Percentiles rank a stretch among this genome's conserved stretches.
phyloP scores from a whole-genome alignment of 176 grass and related monocot species.

The maize (Zea mays) region DNA sequence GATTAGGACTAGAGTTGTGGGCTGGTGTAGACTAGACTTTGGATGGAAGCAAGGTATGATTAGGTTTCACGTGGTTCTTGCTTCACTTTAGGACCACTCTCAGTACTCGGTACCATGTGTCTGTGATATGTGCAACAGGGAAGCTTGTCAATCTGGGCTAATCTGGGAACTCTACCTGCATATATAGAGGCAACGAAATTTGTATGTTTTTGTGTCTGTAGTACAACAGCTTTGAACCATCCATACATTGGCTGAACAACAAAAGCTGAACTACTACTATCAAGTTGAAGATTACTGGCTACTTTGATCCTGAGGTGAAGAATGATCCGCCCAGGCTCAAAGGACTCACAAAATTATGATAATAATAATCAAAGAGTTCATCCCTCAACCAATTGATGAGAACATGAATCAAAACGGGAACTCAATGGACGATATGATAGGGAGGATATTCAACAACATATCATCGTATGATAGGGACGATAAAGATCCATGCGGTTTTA shows the following conservation, averaged over 20 bases:
- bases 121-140: neutral
- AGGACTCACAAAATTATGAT: conserved; percentile 75
- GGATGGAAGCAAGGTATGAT: neutral
- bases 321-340: conserved; percentile 54
- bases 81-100: neutral
- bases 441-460: conserved; percentile 83
- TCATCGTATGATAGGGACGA: conserved; percentile 41
- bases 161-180: neutral
- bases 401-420: conserved; percentile 66
- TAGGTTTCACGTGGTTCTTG: neutral
- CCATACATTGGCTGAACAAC: neutral
- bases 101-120: neutral
- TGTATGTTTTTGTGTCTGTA: neutral
- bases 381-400: conserved; percentile 90
- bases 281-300: conserved; percentile 28
- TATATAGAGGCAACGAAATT: neutral
- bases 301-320: conserved; percentile 35
- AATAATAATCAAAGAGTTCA: conserved; percentile 90
- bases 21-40: neutral
- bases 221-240: neutral
- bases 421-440: conserved; percentile 70
- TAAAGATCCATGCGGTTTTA: too few relatives aligned
- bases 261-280: neutral
- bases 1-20: too few relatives aligned
- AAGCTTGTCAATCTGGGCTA: neutral